Evolutionary conservation across 257 asterid species (phyloP).

Genomic region (Petrea volubilis): DNA sequence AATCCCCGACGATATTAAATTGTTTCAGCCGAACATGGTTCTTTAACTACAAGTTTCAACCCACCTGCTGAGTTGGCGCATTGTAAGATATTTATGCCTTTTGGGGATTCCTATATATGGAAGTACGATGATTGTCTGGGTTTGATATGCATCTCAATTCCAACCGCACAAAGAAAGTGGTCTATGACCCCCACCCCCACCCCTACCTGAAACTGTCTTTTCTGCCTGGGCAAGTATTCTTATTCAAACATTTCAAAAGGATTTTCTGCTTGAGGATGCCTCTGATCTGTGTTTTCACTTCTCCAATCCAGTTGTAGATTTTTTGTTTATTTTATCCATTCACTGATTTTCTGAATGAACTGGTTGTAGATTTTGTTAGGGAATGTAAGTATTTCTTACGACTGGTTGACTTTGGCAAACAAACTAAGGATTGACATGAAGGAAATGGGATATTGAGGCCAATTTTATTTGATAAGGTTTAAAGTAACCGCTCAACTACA

Average conservation of each 20-base stretch:
- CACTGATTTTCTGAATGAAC: no score
- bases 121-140: background rate
- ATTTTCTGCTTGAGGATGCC: background rate
- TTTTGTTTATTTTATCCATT: no score
- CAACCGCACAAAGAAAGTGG: background rate
- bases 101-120: background rate
- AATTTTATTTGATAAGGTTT: background rate
- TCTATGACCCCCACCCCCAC: background rate
- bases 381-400: background rate
- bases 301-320: no score
- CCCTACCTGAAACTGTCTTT: background rate
- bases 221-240: background rate
- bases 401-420: background rate
- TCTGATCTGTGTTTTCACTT: background rate
- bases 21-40: background rate
- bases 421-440: slow-evolving; percentile 5
- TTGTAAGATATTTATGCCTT: background rate
- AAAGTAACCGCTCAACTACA: background rate
- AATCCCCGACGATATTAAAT: background rate
- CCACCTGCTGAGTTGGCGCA: background rate
- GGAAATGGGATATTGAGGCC: slow-evolving; percentile 9
- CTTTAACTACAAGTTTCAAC: background rate
- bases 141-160: background rate
- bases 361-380: background rate
- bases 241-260: background rate